These are phyloP conservation scores for Epithemia pelagica DNA, from an alignment of 108 stramenopile species.

Conservation along the genomic window DNA sequence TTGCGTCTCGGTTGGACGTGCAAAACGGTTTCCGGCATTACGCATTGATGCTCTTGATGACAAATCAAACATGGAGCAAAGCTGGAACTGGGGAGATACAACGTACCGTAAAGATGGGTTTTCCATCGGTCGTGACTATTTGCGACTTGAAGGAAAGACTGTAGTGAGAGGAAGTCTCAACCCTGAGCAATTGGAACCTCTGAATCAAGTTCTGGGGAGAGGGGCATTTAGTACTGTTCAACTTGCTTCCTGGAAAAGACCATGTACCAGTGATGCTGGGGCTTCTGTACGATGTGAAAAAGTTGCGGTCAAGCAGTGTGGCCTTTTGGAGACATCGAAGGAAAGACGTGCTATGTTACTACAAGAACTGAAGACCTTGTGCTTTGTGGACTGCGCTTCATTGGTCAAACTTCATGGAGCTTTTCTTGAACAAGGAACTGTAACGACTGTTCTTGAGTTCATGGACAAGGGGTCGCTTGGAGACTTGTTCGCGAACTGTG, in stretches of 20 bases:
- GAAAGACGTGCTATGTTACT: slow-evolving; percentile 51
- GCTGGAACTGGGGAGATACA: not conserved
- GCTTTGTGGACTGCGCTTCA: slow-evolving; percentile 47
- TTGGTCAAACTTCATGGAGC: slow-evolving; percentile 70
- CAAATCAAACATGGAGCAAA: not conserved
- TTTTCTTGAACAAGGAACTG: slow-evolving; percentile 48
- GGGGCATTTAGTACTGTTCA: slow-evolving; percentile 62
- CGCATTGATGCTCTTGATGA: not conserved
- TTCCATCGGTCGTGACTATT: slow-evolving; percentile 68
- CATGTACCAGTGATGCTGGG: slow-evolving; percentile 13
- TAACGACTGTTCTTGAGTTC: slow-evolving; percentile 68
- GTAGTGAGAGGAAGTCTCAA: slow-evolving; percentile 27
- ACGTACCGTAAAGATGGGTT: slow-evolving; percentile 65
- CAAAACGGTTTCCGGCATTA: not conserved
- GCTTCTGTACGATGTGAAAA: slow-evolving; percentile 25
- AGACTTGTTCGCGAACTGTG: not conserved
- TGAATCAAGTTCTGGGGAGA: slow-evolving; percentile 29
- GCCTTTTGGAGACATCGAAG: slow-evolving; percentile 18
- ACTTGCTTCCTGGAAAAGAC: slow-evolving; percentile 29
- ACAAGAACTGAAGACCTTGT: slow-evolving; percentile 57
- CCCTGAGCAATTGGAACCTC: slow-evolving; percentile 6
- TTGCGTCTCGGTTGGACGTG: not conserved
- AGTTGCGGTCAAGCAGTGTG: slow-evolving; percentile 39
- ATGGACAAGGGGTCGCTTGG: slow-evolving; percentile 75
- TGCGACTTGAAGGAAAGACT: slow-evolving; percentile 60